A percentile compares a stretch with the other conserved stretches of the same genome.
Evolutionary conservation across 2,329 filamentous ascomycete species (phyloP).

Genomic region (Lachnellula suecica): DNA sequence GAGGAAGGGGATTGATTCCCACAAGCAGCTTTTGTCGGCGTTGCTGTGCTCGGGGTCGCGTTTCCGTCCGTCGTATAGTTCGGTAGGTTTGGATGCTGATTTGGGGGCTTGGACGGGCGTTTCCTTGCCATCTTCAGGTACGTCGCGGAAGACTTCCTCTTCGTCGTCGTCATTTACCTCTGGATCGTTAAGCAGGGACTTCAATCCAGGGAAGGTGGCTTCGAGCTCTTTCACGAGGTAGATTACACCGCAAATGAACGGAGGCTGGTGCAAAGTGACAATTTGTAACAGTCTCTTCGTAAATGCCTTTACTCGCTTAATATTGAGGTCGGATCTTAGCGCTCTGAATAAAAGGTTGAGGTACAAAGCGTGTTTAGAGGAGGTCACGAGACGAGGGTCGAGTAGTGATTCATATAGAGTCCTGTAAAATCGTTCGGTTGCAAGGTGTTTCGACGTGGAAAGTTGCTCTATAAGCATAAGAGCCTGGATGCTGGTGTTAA

Average conservation of each 20-base stretch:
- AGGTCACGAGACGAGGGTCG: slow-evolving; percentile 82
- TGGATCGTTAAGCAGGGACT: slow-evolving; percentile 74
- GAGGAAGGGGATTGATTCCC: slow-evolving; percentile 80
- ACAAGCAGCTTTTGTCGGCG: slow-evolving; percentile 89
- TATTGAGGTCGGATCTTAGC: slow-evolving; percentile 85
- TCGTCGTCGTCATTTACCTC: slow-evolving; percentile 73
- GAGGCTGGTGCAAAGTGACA: slow-evolving; percentile 82
- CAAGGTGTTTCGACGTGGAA: slow-evolving; percentile 74
- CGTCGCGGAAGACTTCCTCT: slow-evolving; percentile 57
- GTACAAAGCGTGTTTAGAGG: slow-evolving; percentile 94
- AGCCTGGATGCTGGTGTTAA: slow-evolving; percentile 97
- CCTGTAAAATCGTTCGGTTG: slow-evolving; percentile 88
- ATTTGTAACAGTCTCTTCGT: slow-evolving; percentile 90
- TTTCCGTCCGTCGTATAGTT: slow-evolving; percentile 82
- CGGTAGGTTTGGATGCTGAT: slow-evolving; percentile 11
- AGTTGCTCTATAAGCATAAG: slow-evolving; percentile 94
- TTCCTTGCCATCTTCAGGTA: slow-evolving; percentile 52
- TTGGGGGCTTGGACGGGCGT: slow-evolving; percentile 9
- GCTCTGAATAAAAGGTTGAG: slow-evolving; percentile 88
- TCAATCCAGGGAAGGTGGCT: slow-evolving; percentile 75
- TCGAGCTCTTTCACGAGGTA: slow-evolving; percentile 85
- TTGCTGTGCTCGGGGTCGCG: slow-evolving; percentile 89
- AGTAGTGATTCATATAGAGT: slow-evolving; percentile 93
- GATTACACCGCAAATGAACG: slow-evolving; percentile 90
- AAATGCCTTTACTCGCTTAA: slow-evolving; percentile 92